A percentile compares a stretch with the other conserved stretches of the same genome.
Conservation (phyloP, 805 yeast genomes). For the Nakazawaea populi region DNA sequence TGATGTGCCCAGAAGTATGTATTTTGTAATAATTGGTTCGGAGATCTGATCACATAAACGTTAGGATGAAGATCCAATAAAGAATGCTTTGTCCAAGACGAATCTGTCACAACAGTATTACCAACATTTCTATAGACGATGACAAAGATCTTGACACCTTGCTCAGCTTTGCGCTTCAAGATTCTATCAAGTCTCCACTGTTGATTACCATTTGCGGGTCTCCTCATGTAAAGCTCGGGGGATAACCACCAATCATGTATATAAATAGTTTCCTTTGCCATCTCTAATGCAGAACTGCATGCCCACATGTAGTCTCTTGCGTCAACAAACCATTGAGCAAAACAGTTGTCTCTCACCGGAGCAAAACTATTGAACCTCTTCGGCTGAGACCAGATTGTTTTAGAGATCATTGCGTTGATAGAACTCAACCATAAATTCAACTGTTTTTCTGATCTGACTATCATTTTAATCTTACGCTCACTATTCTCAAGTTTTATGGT, state of each 20-base stretch:
- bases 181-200: constrained; percentile 88
- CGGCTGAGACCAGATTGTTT: constrained; percentile 64
- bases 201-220: constrained; percentile 95
- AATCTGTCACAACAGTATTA: constrained; percentile 86
- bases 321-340: constrained; percentile 96
- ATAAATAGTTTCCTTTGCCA: constrained; percentile 90
- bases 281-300: constrained; percentile 80
- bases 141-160: constrained; percentile 91
- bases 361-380: constrained; percentile 89
- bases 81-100: constrained; percentile 91
- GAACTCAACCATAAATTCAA: constrained; percentile 73
- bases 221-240: constrained; percentile 86
- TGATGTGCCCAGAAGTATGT: constrained; percentile 99
- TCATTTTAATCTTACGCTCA: constrained; percentile 71
- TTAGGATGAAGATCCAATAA: constrained; percentile 79
- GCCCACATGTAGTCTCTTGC: constrained; percentile 94
- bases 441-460: constrained; percentile 60
- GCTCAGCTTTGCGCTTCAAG: constrained; percentile 82
- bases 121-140: constrained; percentile 94
- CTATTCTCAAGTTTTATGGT: constrained; percentile 59
- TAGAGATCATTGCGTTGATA: constrained; percentile 58
- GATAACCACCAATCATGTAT: constrained; percentile 99
- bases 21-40: constrained; percentile 88
- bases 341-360: constrained; percentile 78
- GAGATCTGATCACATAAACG: constrained; percentile 87